Conservation (phyloP, 352 stramenopile genomes). For the Phytophthora pseudosyringae region DNA sequence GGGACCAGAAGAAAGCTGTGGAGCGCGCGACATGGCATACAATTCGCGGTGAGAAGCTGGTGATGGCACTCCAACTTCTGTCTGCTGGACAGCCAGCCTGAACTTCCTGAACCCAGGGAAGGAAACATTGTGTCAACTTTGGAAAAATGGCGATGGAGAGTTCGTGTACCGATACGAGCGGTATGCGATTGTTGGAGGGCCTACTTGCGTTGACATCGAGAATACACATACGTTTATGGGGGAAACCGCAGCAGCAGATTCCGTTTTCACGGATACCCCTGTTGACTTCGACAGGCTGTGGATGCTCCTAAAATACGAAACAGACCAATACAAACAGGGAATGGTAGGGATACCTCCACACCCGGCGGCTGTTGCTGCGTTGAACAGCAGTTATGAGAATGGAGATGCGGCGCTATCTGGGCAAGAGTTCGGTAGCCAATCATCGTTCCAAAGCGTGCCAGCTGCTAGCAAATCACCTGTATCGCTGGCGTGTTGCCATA, state of each 20-base stretch:
- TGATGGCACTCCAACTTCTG: not conserved
- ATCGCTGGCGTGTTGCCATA: constrained; percentile 7
- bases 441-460: not conserved
- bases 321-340: not conserved
- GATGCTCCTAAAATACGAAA: constrained; percentile 5
- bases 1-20: constrained; percentile 12
- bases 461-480: not conserved
- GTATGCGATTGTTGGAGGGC: constrained; percentile 18
- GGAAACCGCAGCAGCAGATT: constrained; percentile 5
- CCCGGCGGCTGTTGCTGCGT: not conserved
- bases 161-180: constrained; percentile 14
- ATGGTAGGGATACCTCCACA: not conserved
- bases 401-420: not conserved
- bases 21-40: constrained; percentile 10
- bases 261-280: constrained; percentile 9
- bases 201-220: constrained; percentile 1
- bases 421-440: not conserved
- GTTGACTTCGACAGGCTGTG: constrained; percentile 5
- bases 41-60: constrained; percentile 9
- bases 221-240: constrained; percentile 15
- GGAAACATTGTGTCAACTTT: constrained; percentile 10
- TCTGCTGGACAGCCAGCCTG: constrained; percentile 1
- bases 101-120: constrained; percentile 22
- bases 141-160: constrained; percentile 15
- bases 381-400: not conserved